These are phyloP conservation scores for Lineolata rhizophorae DNA, from an alignment of 495 filamentous ascomycete genomes.

Conservation along the genomic window DNA sequence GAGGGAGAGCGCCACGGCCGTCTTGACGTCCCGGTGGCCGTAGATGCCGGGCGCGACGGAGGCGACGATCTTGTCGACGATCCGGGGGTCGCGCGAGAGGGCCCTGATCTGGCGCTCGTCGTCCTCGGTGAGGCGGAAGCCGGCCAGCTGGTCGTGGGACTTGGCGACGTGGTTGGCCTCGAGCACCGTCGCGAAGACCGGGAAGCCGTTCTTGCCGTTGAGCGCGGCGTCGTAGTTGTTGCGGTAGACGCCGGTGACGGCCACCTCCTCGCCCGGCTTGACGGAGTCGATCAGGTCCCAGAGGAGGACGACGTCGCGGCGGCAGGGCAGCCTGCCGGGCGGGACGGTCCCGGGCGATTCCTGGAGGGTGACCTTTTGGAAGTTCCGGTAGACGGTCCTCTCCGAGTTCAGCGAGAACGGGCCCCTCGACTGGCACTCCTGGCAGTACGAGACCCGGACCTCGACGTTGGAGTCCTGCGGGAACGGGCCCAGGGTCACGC, in stretches of 20 bases:
- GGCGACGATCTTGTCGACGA: constrained; percentile 83
- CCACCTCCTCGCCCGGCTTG: constrained; percentile 95
- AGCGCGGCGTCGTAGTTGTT: constrained; percentile 97
- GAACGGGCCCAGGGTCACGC: constrained; percentile 79
- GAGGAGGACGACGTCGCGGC: constrained; percentile 85
- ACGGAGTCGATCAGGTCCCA: constrained; percentile 95
- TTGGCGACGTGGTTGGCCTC: constrained; percentile 97
- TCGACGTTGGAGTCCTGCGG: constrained; percentile 92
- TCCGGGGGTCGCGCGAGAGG: constrained; percentile 69
- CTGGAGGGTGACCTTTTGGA: constrained; percentile 92
- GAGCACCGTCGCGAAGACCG: constrained; percentile 91
- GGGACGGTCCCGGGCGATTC: constrained; percentile 96
- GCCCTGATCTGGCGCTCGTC: constrained; percentile 84
- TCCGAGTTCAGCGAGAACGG: constrained; percentile 94
- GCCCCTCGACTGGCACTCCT: constrained; percentile 89
- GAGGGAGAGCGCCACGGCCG: constrained; percentile 77
- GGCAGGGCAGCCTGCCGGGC: constrained; percentile 81
- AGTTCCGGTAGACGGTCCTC: constrained; percentile 98
- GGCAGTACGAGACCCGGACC: constrained; percentile 90
- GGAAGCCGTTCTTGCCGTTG: constrained; percentile 98
- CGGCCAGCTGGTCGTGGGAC: constrained; percentile 91
- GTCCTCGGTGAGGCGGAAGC: constrained; percentile 87
- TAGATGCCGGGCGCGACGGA: constrained; percentile 97
- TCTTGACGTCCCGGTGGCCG: constrained; percentile 94
- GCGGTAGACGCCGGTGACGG: constrained; percentile 90